Evolutionary conservation across 345 rosid species (phyloP), one percentile per base, ranked within the genome.

Genomic region (Lepidium aucheri): DNA sequence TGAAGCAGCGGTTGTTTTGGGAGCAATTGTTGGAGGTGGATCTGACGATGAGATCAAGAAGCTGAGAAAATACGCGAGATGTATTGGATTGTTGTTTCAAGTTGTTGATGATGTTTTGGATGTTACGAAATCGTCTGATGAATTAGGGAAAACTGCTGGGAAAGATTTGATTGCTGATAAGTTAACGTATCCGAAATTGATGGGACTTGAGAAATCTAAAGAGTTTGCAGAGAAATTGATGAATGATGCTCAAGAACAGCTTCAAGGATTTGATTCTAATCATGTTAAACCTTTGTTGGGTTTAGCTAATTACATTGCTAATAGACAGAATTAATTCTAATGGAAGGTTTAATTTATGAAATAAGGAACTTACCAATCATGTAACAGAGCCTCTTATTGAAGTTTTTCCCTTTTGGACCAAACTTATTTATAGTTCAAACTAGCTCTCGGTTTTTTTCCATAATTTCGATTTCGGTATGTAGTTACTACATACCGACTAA

Each of bases 121-220:
- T 56, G 82, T 92, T 42, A 92, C 96, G 1, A 84, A 75, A 65
- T 87, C 98, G 1, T 86, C 90, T 0, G 59, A 83, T 53, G 88
- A 89, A 49, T 60, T 89, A 71, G 97, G 97, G 7, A 89, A 92
- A 77, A 83, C 98, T 1, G 93, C 93, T 0, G 93, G 94, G 13
- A 89, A 89, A 76, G 95, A 92, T 55, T 65, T 89, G 81, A 75
- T 83, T 34, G 86, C 90, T 0, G 91, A 85, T 53, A 89, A 89
- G 63, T 74, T 66, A 14, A 92, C 95, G 0, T 92, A 86, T 63
- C 95, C 98, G 0, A 92, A 81, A 52, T 60, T 89, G 52, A 8
- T 92, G 65, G 98, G 98, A 20, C 50, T 92, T 7, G 89, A 87
- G 70, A 76, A 80, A 58, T 83, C 91, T 0, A 79, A 69, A 66